Evolutionary conservation across 805 yeast species (phyloP), one percentile per base, ranked within the genome.

Genomic region (Cephaloascus fragrans): DNA sequence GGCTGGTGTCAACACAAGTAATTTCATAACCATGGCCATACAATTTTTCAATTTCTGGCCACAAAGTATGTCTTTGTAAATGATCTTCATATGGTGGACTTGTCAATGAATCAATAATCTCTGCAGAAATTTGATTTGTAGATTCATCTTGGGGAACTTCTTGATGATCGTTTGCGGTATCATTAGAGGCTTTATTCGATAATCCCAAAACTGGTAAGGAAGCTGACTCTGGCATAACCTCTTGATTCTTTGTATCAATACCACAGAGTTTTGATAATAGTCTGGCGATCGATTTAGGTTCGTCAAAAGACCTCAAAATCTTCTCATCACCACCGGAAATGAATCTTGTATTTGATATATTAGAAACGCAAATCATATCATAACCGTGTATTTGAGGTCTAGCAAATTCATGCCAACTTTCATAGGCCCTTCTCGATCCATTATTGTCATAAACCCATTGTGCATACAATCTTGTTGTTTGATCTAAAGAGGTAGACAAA

Each of bases 321-420:
- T 93, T 94, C 53, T 93, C 99, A 54, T 94, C 99, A 36, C 97
- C 97, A 14, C 89, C 97, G 39, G 96, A 85, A 3, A 89, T 83
- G 62, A 85, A 90, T 45, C 73, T 64, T 1, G 83, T 67, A 37
- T 67, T 59, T 15, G 73, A 59, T 12, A 93, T 57, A 10, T 82
- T 68, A 31, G 79, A 75, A 5, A 84, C 66, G 47, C 95, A 79
- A 31, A 85, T 71, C 97, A 93, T 88, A 53, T 93, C 97, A 55
- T 87, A 93, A 6, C 99, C 99, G 57, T 93, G 99, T 45, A 93
- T 93, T 58, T 93, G 99, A 0, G 98, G 97, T 48, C 99, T 74
- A 2, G 96, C 86, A 57, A 93, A 81, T 57, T 93, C 99, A 53
- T 81, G 82, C 95, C 96, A 88, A 1, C 80, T 66, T 5, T 47